Base-by-base conservation (phyloP, 805 yeast genomes). In the Kuraishia hungarica region DNA sequence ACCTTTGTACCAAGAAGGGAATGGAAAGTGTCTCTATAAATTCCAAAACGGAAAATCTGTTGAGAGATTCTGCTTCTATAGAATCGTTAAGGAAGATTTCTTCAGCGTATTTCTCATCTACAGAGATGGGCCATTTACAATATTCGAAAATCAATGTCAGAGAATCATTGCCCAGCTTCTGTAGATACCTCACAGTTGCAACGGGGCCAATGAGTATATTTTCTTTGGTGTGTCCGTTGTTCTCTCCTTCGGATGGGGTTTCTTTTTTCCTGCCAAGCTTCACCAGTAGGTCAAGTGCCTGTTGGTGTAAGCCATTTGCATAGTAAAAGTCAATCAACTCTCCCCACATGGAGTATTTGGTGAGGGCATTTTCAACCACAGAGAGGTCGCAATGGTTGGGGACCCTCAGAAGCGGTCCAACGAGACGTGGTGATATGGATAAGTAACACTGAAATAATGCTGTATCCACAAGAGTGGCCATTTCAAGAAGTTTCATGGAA, bases 391-490 rank as follows among this genome's bases (percentile, higher is more conserved):
- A 90, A 60, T 76, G 73, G 66, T 92, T 94, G 26, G 81, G 79
- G 1, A 90, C 77, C 52, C 98, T 75, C 4, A 93, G 74, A 21
- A 93, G 78, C 0, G 98, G 94, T 0, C 93, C 96, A 15, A 93
- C 78, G 65, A 93, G 74, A 58, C 86, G 78, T 0, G 89, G 87
- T 54, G 82, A 81, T 29, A 81, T 80, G n/a, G 82, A 65, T 56
- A 83, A 73, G 64, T 94, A 93, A 57, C 94, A 81, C 53, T 81
- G 74, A 62, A 93, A 89, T 20, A 94, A 73, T 0, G 89, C 77
- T 0, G 96, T 87, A 64, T 93, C 99, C 1, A 94, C 79, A 1
- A 78, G 57, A 4, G 62, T 63, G 3, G 75, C 64, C 51, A 81
- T 69, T 11, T 74, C 66, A 0, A 80, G 78, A 22, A 71, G 61